Conservation (phyloP, 106 monocot genomes). For the Dioscorea zingiberensis region DNA sequence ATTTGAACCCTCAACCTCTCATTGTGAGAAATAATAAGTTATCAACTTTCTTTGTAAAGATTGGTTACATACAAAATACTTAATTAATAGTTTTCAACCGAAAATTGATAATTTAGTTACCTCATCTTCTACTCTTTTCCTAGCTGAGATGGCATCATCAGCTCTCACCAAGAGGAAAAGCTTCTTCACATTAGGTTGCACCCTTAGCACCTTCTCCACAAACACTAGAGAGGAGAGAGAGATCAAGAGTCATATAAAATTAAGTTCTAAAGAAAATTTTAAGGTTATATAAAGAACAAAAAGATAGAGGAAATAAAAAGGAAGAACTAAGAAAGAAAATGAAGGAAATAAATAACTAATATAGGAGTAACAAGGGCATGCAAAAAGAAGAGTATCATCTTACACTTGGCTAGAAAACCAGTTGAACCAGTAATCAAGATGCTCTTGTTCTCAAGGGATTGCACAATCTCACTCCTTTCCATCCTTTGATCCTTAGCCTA, state of each 20-base stretch:
- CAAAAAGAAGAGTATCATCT: too few species aligned
- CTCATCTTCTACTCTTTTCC: conserved; percentile 36
- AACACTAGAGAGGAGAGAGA: conserved; percentile 31
- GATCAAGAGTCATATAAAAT: neutral
- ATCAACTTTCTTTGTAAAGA: too few species aligned
- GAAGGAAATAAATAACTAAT: neutral
- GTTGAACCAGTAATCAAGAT: conserved; percentile 56
- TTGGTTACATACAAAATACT: too few species aligned
- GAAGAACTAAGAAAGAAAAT: neutral
- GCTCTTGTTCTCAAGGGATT: conserved; percentile 19
- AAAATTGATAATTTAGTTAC: neutral
- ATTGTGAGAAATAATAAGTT: too few species aligned
- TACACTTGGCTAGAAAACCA: conserved; percentile 56
- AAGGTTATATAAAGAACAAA: neutral
- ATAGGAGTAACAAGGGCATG: too few species aligned
- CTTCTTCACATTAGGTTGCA: conserved; percentile 62
- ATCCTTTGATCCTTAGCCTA: too few species aligned
- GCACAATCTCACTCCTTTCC: too few species aligned
- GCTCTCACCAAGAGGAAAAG: conserved; percentile 54
- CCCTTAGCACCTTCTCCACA: conserved; percentile 71
- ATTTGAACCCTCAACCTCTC: too few species aligned
- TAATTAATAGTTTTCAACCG: too few species aligned
- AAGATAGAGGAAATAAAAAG: neutral
- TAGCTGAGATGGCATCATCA: conserved; percentile 14
- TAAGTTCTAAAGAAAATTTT: neutral